A percentile compares a stretch with the other conserved stretches of the same genome.
These are phyloP conservation scores for Candida pini DNA, from an alignment of 805 yeast genomes.

Conservation along the genomic window DNA sequence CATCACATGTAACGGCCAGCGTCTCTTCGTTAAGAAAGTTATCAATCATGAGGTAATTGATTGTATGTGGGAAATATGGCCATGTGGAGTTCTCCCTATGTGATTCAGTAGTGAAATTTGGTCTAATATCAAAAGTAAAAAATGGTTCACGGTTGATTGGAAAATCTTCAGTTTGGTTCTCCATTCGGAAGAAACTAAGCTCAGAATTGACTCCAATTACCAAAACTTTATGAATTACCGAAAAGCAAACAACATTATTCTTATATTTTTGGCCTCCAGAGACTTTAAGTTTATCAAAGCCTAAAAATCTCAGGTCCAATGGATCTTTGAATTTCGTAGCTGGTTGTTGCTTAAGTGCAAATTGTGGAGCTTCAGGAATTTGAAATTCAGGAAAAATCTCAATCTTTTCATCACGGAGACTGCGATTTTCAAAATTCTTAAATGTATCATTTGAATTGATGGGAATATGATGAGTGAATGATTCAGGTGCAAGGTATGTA, in stretches of 20 bases:
- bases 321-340: slow-evolving; percentile 34
- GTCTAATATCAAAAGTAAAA: slow-evolving; percentile 37
- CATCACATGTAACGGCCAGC: slow-evolving; percentile 47
- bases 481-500: slow-evolving; percentile 1
- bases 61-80: slow-evolving; percentile 50
- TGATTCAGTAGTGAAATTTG: slow-evolving; percentile 32
- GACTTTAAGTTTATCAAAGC: slow-evolving; percentile 16
- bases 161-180: slow-evolving; percentile 15
- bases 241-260: slow-evolving; percentile 32
- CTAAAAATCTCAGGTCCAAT: slow-evolving; percentile 13
- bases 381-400: slow-evolving; percentile 11
- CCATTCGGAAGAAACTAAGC: slow-evolving; percentile 30
- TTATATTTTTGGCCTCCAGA: slow-evolving; percentile 32
- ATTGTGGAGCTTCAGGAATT: slow-evolving; percentile 14
- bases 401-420: slow-evolving; percentile 7
- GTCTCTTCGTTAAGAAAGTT: slow-evolving; percentile 35
- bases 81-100: slow-evolving; percentile 38
- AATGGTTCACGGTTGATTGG: slow-evolving; percentile 23
- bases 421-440: slow-evolving; percentile 29
- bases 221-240: slow-evolving; percentile 13
- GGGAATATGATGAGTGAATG: slow-evolving; percentile 17
- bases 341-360: slow-evolving; percentile 28
- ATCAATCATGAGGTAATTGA: slow-evolving; percentile 43
- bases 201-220: slow-evolving; percentile 32
- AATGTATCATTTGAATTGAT: slow-evolving; percentile 27